phyloP scores from a whole-genome alignment of 208 protist species.

The Naegleria fowleri region DNA sequence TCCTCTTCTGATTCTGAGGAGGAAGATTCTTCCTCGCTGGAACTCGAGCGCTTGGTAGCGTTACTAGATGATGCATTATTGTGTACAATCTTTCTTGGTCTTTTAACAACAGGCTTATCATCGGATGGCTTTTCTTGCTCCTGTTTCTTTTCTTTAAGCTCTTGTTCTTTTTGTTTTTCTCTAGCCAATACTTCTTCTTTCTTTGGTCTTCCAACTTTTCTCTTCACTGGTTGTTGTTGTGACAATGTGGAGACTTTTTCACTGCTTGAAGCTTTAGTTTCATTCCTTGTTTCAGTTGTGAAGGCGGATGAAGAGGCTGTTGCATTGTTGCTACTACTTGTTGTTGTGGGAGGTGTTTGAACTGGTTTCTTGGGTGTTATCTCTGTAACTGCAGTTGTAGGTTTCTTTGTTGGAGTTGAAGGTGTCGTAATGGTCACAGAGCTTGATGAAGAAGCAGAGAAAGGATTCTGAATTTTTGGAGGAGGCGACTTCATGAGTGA shows the following conservation, averaged over 20 bases:
- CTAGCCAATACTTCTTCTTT: neutral
- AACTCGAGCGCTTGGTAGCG: neutral
- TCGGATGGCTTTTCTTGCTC: neutral
- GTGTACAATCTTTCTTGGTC: neutral
- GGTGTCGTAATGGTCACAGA: neutral
- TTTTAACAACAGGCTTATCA: neutral
- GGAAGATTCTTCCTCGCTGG: neutral
- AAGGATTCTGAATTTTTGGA: neutral
- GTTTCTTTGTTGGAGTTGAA: too few relatives aligned
- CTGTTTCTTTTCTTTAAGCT: neutral
- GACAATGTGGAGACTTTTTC: too few relatives aligned
- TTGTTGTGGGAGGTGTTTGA: too few relatives aligned
- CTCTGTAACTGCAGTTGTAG: too few relatives aligned
- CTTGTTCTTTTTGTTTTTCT: neutral
- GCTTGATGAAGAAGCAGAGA: neutral
- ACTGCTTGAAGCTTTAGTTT: too few relatives aligned
- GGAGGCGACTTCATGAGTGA: neutral
- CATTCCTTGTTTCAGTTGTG: too few relatives aligned
- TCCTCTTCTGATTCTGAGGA: neutral
- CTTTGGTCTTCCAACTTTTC: neutral
- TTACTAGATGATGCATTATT: neutral
- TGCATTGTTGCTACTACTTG: too few relatives aligned
- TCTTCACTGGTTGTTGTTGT: neutral
- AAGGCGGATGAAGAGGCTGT: too few relatives aligned
- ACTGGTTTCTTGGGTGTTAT: too few relatives aligned